Evolutionary conservation across 805 yeast genomes (phyloP), one percentile per base, ranked within the genome.

Genomic region (Candida namnaoensis): DNA sequence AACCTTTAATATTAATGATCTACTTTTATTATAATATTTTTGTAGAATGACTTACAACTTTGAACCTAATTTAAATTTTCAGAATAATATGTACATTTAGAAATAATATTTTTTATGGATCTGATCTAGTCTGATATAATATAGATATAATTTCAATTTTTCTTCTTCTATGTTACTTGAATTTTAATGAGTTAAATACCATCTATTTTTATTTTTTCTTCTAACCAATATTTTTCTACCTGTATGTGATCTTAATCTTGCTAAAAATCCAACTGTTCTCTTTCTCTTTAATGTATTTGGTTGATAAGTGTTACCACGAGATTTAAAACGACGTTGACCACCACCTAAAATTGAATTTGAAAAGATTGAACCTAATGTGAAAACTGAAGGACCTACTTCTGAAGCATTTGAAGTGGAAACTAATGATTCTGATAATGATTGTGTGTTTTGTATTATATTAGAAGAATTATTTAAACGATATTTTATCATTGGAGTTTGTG

Each of bases 291-390:
- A 68, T 5, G 95, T 88, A 46, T 88, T 82, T 40, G 99, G 99
- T 64, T 91, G 97, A 64, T 83, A 91, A 15, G 96, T 87, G 66
- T 87, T 84, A 64, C 99, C 98, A 66, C 96, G 79, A 34, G 91
- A 71, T 59, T 87, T 81, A 83, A 90, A 82, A 71, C 96, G 69
- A 48, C 69, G 65, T 51, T 76, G 82, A 27, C 69, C 60, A 38
- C 68, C 59, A 1, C 71, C 64, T 3, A 66, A 38, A 7, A 30
- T 9, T 9, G 32, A 9, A 24, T 63, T 50, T 30, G 61, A 54
- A 42, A 54, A 55, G 45, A 57, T 51, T 10, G 57, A 50, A 11
- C 50, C n/a, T n/a, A 45, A 24, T 23, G 40, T 11, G n/a, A 12
- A 27, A 9, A 9, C 28, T 27, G 28, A 9, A 5, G 32, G 40